Percentiles rank a stretch among this genome's conserved stretches.
These are phyloP conservation scores for Cercospora nicotianae DNA, from an alignment of 2,329 filamentous ascomycete species.

Conservation along the genomic window DNA sequence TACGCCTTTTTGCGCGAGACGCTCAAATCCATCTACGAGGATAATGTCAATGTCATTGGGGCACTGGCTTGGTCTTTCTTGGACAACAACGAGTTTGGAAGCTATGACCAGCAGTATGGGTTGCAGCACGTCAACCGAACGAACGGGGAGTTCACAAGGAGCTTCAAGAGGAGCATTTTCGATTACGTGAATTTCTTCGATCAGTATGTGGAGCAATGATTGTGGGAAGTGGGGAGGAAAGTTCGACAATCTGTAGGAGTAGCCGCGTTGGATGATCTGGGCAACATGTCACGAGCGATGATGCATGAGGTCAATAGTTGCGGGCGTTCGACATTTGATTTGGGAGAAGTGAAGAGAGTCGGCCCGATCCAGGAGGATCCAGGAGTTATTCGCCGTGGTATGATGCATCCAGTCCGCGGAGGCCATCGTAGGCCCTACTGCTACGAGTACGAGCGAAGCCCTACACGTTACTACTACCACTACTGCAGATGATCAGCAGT, in stretches of 20 bases:
- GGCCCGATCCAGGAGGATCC: neutral
- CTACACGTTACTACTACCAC: neutral
- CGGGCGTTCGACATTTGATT: neutral
- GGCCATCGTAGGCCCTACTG: neutral
- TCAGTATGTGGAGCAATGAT: conserved; percentile 26
- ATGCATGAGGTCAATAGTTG: neutral
- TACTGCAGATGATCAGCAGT: neutral
- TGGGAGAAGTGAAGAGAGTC: neutral
- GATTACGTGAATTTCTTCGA: conserved; percentile 41
- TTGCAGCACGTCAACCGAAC: conserved; percentile 44
- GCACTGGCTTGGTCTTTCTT: conserved; percentile 41
- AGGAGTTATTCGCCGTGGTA: neutral
- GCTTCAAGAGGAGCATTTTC: conserved; percentile 43
- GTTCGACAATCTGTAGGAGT: neutral
- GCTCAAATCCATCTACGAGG: conserved; percentile 38
- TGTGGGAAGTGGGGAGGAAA: neutral
- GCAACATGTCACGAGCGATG: neutral
- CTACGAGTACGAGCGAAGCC: neutral
- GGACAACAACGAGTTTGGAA: conserved; percentile 41
- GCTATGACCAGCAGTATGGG: conserved; percentile 40
- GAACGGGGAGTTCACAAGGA: conserved; percentile 40
- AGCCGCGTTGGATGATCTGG: neutral
- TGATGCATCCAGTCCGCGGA: neutral
- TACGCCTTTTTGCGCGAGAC: conserved; percentile 39
- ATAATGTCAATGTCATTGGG: conserved; percentile 41